A percentile compares a stretch with the other conserved stretches of the same genome.
Conservation (phyloP, 2,329 filamentous ascomycete species). For the Diaporthe helianthi region DNA sequence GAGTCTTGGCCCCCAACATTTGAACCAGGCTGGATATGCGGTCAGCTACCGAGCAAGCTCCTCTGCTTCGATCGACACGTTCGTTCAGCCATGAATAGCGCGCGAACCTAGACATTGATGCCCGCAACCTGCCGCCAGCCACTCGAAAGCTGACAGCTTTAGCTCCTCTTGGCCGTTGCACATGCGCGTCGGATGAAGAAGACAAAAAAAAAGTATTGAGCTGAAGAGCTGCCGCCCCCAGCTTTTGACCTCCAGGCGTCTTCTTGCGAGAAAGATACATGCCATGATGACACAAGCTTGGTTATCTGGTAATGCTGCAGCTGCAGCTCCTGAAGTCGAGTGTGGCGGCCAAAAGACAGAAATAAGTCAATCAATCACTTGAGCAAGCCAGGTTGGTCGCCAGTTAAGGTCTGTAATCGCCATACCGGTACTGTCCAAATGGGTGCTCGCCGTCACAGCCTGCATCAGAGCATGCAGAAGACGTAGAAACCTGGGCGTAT, state of each 20-base stretch:
- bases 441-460: background rate
- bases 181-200: background rate
- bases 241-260: too few species aligned
- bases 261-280: background rate
- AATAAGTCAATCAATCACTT: too few species aligned
- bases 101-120: background rate
- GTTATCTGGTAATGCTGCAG: too few species aligned
- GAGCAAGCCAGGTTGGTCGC: too few species aligned
- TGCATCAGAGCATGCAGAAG: background rate
- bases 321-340: too few species aligned
- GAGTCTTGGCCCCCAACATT: background rate
- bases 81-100: background rate
- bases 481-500: background rate
- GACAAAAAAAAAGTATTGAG: background rate
- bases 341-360: too few species aligned
- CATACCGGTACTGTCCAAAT: too few species aligned
- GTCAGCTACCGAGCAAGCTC: background rate
- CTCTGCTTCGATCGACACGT: background rate
- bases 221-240: too few species aligned
- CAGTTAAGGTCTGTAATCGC: too few species aligned
- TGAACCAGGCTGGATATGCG: background rate
- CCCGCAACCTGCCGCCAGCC: background rate
- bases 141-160: background rate
- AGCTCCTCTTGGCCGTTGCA: background rate
- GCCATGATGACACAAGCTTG: too few species aligned